Conservation (phyloP, 208 protist species). For the Trypanosoma congolense region DNA sequence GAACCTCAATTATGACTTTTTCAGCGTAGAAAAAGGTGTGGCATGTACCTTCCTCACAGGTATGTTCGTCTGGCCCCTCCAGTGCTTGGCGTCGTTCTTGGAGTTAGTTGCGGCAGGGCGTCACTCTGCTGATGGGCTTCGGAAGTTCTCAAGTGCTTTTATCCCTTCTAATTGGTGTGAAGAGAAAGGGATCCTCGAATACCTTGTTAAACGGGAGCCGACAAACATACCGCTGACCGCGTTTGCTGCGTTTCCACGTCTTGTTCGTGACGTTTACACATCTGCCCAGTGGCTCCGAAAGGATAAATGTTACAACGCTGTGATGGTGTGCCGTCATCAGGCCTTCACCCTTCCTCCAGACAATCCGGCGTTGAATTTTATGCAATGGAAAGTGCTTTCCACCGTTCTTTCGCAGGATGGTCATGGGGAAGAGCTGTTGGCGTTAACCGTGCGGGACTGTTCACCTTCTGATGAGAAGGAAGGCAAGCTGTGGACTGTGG, state of each 20-base stretch:
- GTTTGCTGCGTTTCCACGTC: conserved; percentile 53
- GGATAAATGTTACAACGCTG: conserved; percentile 46
- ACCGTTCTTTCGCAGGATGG: conserved; percentile 31
- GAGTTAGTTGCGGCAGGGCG: conserved; percentile 55
- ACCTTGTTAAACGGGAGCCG: conserved; percentile 59
- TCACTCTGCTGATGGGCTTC: conserved; percentile 42
- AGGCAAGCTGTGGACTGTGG: conserved; percentile 25
- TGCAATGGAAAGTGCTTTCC: conserved; percentile 55
- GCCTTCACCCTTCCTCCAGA: conserved; percentile 1
- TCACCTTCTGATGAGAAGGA: conserved; percentile 2
- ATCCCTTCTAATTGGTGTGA: conserved; percentile 48
- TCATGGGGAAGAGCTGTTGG: conserved; percentile 45
- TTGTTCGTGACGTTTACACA: conserved; percentile 61
- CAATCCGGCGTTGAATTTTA: conserved; percentile 19
- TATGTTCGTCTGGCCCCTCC: conserved; percentile 73
- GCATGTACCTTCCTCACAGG: conserved; percentile 16
- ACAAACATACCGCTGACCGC: conserved; percentile 63
- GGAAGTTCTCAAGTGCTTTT: conserved; percentile 53
- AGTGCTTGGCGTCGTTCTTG: conserved; percentile 65
- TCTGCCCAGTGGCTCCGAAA: conserved; percentile 44
- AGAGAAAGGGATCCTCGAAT: conserved; percentile 60
- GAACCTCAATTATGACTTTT: conserved; percentile 16
- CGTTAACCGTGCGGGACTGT: conserved; percentile 27
- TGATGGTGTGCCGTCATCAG: conserved; percentile 31
- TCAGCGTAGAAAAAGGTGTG: conserved; percentile 2